These are phyloP conservation scores for Cryptococcus sp. DNA, from an alignment of 1,284 basidiomycete species.

Conservation along the genomic window DNA sequence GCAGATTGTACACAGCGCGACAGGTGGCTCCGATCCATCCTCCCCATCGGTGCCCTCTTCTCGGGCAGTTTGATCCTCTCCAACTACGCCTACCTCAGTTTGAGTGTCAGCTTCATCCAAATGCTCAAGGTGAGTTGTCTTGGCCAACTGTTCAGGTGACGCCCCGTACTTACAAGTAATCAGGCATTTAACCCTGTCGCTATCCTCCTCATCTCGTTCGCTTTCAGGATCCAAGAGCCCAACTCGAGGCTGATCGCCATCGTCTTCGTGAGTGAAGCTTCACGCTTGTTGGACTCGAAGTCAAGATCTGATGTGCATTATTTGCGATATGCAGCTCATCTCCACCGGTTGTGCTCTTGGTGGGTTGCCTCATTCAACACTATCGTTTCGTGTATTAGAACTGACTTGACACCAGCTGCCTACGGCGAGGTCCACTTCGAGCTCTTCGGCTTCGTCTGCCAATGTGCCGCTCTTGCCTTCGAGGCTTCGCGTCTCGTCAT, in stretches of 20 bases:
- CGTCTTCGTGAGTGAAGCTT: slow-evolving; percentile 59
- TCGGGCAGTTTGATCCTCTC: slow-evolving; percentile 86
- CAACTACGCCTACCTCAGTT: slow-evolving; percentile 91
- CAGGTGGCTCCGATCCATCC: slow-evolving; percentile 81
- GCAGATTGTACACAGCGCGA: slow-evolving; percentile 56
- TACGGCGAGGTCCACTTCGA: slow-evolving; percentile 86
- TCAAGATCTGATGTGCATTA: not conserved
- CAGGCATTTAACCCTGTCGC: slow-evolving; percentile 96
- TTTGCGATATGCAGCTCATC: slow-evolving; percentile 63
- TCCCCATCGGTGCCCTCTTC: slow-evolving; percentile 91
- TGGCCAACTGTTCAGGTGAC: too few relatives aligned
- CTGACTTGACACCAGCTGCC: slow-evolving; percentile 33
- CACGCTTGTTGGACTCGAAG: not conserved
- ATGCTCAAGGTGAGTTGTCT: slow-evolving; percentile 80
- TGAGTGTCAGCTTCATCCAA: slow-evolving; percentile 91
- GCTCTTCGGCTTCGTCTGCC: slow-evolving; percentile 80
- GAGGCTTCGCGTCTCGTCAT: slow-evolving; percentile 75
- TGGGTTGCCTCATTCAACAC: slow-evolving; percentile 49
- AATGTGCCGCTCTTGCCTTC: slow-evolving; percentile 72
- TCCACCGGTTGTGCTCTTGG: slow-evolving; percentile 86
- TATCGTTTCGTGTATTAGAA: slow-evolving; percentile 13
- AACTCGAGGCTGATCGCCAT: slow-evolving; percentile 77
- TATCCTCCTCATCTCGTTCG: slow-evolving; percentile 91
- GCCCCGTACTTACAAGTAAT: not conserved
- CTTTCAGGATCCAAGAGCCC: slow-evolving; percentile 84